Percentiles rank a stretch among this genome's conserved stretches.
Evolutionary conservation across 78 protist species (phyloP).

Genomic region (Dictyostelium intermedium): DNA sequence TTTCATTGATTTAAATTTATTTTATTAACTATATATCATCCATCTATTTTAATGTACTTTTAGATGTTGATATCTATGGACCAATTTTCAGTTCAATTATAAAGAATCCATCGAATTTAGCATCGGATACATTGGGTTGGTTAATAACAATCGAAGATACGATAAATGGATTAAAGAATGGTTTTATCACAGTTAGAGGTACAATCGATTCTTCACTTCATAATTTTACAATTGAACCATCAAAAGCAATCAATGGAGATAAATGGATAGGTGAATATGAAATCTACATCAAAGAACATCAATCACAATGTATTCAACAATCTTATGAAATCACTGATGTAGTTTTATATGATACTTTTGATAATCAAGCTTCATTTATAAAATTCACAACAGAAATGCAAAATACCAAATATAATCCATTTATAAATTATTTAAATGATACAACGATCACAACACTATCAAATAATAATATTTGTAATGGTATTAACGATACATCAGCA

Average conservation of each 20-base stretch:
- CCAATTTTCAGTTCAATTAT: not conserved
- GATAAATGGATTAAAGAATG: not conserved
- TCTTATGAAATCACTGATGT: not conserved
- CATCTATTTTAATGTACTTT: no score
- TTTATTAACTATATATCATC: no score
- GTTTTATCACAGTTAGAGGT: not conserved
- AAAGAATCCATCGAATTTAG: not conserved
- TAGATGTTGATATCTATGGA: no score
- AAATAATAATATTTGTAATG: not conserved
- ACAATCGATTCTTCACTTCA: not conserved
- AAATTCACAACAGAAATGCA: no score
- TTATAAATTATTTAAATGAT: not conserved
- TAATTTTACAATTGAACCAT: not conserved
- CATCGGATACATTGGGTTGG: not conserved
- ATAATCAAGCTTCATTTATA: not conserved
- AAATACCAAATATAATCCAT: no score
- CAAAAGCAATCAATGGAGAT: not conserved
- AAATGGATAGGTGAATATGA: not conserved
- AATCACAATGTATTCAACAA: not conserved
- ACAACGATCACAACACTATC: not conserved
- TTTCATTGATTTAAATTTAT: no score
- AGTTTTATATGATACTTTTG: not conserved
- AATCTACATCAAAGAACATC: not conserved
- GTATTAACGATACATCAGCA: not conserved
- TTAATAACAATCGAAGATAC: not conserved